Base-by-base conservation (phyloP, 495 filamentous ascomycete species). In the Penicillium odoratum region DNA sequence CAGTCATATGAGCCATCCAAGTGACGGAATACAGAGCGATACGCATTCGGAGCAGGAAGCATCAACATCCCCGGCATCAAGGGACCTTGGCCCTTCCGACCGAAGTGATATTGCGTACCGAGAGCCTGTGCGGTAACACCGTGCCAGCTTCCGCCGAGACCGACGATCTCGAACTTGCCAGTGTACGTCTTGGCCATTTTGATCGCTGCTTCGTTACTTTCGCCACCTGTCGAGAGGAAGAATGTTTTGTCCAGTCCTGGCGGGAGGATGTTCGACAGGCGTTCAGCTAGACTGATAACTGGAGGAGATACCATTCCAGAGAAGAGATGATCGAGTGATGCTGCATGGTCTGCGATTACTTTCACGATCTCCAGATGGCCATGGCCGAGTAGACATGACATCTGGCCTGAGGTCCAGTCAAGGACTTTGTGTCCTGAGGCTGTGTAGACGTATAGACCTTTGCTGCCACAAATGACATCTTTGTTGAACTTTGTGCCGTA, bases 1-100 rank as follows among this genome's bases (percentile, higher is more conserved):
- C 81, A 86, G 63, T 84, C 82, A 43, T 86, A 81, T 0, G 73
- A 73, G 2, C 81, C 78, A 53, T 83, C 77, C 0, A 69, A 25
- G n/a, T 72, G 69, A 8, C 76, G 74, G 51, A 84, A 83, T 0
- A 73, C 61, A 0, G 76, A 84, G 0, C 83, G 75, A 56, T 84
- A 86, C 0, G 77, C 74, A 33, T 84, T 79, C 2, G 81, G 83
- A 0, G 80, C 70, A 7, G 81, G 81, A 28, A 85, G 21, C 21
- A 21, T 21, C 21, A 21, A 21, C 21, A 21, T 21, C 2, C 21
- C 21, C 21, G 21, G 21, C 21, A 21, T 21, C 21, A 21, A 21
- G 21, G 21, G 21, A 21, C 21, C 21, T 21, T 21, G 21, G 21
- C 21, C 21, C 21, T 21, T 21, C 21, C 21, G 21, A 21, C 21